Evolutionary conservation across 73 alveolate genomes (phyloP).

Genomic region (Symbiodinium natans): DNA sequence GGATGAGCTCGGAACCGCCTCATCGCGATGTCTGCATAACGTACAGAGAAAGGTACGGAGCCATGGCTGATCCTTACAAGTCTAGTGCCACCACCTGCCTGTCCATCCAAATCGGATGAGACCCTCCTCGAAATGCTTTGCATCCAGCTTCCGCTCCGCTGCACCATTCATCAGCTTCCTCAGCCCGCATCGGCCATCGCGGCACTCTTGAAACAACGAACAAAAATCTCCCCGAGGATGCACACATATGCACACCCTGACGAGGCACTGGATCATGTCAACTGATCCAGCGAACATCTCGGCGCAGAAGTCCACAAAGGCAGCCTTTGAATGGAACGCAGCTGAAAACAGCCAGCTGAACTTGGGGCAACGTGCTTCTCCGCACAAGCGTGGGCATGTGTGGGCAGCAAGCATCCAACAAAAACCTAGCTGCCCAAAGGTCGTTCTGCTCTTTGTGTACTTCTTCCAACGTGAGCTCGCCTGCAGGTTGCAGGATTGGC

Average conservation of each 20-base stretch:
- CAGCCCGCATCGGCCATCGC: background rate
- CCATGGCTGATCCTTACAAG: too few species aligned
- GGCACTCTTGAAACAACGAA: too few species aligned
- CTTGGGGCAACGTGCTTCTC: too few species aligned
- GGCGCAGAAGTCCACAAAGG: background rate
- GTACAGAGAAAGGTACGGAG: too few species aligned
- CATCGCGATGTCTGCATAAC: background rate
- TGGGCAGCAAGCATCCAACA: background rate
- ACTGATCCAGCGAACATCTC: background rate
- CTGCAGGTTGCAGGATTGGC: too few species aligned
- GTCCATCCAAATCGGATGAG: background rate
- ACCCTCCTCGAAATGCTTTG: background rate
- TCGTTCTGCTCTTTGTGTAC: background rate
- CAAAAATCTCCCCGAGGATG: too few species aligned
- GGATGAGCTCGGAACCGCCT: background rate
- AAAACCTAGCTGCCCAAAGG: background rate
- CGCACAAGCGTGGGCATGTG: too few species aligned
- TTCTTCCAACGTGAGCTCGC: conserved; percentile 45
- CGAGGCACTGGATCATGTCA: background rate
- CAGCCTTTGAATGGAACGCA: background rate
- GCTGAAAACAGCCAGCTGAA: too few species aligned
- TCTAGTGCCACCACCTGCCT: background rate
- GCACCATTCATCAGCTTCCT: background rate
- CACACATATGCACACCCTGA: too few species aligned
- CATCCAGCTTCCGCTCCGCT: background rate